phyloP scores from a whole-genome alignment of 1,284 basidiomycete species.

The Vanrija pseudolonga region DNA sequence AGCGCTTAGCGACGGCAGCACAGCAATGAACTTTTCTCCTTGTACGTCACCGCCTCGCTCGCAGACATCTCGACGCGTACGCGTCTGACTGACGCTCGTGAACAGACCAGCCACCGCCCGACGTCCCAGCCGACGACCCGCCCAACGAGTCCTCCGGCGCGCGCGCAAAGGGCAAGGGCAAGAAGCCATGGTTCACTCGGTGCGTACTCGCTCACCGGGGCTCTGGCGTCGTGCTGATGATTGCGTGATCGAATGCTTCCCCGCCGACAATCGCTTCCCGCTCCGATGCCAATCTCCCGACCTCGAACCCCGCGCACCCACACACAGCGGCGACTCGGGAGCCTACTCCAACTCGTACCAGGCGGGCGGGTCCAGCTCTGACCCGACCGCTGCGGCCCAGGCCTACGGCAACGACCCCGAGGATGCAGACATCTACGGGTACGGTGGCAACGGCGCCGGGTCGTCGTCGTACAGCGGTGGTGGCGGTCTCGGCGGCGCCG shows the following conservation, averaged over 20 bases:
- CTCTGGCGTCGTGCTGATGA: not conserved
- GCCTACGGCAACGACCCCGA: constrained; percentile 44
- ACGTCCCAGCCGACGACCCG: constrained; percentile 37
- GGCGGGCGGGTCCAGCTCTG: constrained; percentile 55
- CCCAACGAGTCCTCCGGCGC: constrained; percentile 13
- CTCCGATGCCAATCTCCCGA: not conserved
- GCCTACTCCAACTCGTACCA: constrained; percentile 56
- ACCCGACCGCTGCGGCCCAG: constrained; percentile 37
- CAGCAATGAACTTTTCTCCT: constrained; percentile 27
- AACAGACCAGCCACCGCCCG: constrained; percentile 48
- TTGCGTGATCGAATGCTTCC: not conserved
- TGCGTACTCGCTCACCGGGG: constrained; percentile 18
- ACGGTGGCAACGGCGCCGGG: constrained; percentile 44
- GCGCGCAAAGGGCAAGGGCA: constrained; percentile 39
- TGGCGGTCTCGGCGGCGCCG: constrained; percentile 35
- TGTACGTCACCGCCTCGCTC: constrained; percentile 12
- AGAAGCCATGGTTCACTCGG: constrained; percentile 61
- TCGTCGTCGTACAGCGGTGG: constrained; percentile 1
- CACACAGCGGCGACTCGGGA: constrained; percentile 32
- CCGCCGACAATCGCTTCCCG: not conserved
- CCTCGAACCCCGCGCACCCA: not conserved
- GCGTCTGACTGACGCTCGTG: not conserved
- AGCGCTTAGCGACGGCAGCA: not conserved
- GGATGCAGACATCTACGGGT: constrained; percentile 13
- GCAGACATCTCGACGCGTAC: not conserved